Base-by-base conservation (phyloP, 2,329 filamentous ascomycete genomes). In the Waltergamsia citrina region DNA sequence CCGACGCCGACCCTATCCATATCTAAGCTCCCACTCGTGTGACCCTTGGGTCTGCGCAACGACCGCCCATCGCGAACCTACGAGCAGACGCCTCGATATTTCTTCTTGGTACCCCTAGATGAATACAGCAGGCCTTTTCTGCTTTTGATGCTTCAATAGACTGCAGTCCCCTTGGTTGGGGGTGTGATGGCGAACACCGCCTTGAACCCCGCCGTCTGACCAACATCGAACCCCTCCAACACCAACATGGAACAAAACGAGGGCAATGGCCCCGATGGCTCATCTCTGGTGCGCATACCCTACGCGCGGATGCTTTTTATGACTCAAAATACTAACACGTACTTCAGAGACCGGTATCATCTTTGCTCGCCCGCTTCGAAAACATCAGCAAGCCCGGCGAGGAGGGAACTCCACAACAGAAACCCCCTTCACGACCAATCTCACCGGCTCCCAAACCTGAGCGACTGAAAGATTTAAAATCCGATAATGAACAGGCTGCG, bases 301-400 rank as follows among this genome's bases (percentile, higher is more conserved):
- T 8, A 18, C 22, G 5, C 3, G 5, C 22, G 9, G 7, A 10
- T 21, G 5, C 25, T 16, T 26, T 27, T 7, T 19, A 14, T 41
- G 30, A 15, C 20, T 15, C 33, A 21, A 5, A 19, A 8, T 25
- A 21, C 24, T 7, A 29, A 33, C 18, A 27, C 28, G 20, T 5
- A 18, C 23, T 12, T 19, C 42, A 86, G 81, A 85, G 79, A 63
- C 83, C 85, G 18, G 84, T 92, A 33, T 92, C 85, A 33, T 88
- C 84, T 33, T 66, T 92, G 40, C 73, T 80, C 41, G 85, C 82
- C 42, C 79, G 83, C 47, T 92, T 90, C 54, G 85, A 92, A 64
- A 85, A 81, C 51, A 77, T 90, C 45, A 51, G 48, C 40, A 48
- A 44, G 35, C 39, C 41, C 34, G 42, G 40, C 15, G 38, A 39